Conservation (phyloP, 257 asterid genomes). For the Solanum chaucha region DNA sequence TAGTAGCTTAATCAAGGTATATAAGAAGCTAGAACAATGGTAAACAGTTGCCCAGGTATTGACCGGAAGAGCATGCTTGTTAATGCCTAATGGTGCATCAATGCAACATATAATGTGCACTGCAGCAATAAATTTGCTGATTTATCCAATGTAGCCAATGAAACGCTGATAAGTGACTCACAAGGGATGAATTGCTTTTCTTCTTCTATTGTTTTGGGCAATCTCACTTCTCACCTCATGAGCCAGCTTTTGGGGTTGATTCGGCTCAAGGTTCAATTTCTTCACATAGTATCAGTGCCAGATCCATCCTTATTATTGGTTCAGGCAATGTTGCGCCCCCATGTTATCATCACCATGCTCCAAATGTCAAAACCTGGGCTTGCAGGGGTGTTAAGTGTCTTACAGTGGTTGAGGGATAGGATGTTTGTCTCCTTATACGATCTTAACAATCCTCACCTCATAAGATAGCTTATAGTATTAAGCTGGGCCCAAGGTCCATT, state of each 20-base stretch:
- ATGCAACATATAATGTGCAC: background rate
- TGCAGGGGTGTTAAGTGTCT: background rate
- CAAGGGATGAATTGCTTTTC: background rate
- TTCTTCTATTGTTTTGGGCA: background rate
- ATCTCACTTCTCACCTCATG: background rate
- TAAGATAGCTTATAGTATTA: background rate
- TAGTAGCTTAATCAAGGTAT: background rate
- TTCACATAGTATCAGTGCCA: background rate
- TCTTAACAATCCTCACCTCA: background rate
- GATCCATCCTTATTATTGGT: background rate
- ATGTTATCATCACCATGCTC: background rate
- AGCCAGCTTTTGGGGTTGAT: background rate
- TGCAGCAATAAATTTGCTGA: background rate
- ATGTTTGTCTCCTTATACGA: background rate
- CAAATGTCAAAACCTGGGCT: background rate
- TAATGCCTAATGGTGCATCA: background rate
- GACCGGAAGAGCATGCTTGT: background rate
- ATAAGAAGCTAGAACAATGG: background rate
- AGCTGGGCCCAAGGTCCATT: background rate
- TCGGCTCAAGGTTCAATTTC: background rate
- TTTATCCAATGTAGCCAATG: background rate
- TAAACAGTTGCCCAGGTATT: background rate
- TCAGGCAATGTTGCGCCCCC: background rate
- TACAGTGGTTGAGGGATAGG: background rate
- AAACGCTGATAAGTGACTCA: background rate